Conservation (phyloP, 2,329 filamentous ascomycete genomes). For the Pseudocercospora fijiensis region DNA sequence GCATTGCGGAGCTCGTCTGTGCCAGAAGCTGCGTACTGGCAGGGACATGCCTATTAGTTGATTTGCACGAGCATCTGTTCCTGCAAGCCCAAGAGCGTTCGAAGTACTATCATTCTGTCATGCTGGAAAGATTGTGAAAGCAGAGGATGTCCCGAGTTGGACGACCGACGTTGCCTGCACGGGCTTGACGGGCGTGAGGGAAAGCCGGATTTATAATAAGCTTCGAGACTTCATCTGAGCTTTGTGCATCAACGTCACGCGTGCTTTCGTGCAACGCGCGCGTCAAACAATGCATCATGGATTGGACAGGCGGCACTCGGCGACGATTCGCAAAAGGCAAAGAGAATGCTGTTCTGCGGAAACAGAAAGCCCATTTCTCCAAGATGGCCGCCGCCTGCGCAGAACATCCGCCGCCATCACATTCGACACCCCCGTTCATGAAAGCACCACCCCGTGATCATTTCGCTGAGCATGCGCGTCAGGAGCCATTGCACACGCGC, state of each 20-base stretch:
- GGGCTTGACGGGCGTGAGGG: background rate
- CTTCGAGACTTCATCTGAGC: background rate
- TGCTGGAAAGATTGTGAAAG: background rate
- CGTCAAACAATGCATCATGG: constrained; percentile 40
- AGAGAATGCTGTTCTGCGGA: constrained; percentile 40
- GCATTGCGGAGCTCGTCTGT: too few species aligned
- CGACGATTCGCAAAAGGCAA: constrained; percentile 36
- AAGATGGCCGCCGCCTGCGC: constrained; percentile 35
- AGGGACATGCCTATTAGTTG: too few species aligned
- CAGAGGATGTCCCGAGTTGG: background rate
- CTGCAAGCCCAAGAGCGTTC: too few species aligned
- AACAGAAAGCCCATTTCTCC: constrained; percentile 51
- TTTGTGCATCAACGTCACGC: background rate
- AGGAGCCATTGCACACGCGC: too few species aligned
- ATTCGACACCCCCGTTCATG: constrained; percentile 6
- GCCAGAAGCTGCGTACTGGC: too few species aligned
- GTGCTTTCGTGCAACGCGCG: background rate
- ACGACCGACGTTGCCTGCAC: too few species aligned
- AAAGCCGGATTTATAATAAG: background rate
- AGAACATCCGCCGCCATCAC: background rate
- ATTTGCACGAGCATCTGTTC: background rate
- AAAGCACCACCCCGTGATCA: background rate
- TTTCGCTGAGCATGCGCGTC: background rate
- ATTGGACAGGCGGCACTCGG: constrained; percentile 50
- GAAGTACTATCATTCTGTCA: too few species aligned